Evolutionary conservation across 768 basidiomycete species (phyloP).

Genomic region (Gloeopeniophorella convolvens): DNA sequence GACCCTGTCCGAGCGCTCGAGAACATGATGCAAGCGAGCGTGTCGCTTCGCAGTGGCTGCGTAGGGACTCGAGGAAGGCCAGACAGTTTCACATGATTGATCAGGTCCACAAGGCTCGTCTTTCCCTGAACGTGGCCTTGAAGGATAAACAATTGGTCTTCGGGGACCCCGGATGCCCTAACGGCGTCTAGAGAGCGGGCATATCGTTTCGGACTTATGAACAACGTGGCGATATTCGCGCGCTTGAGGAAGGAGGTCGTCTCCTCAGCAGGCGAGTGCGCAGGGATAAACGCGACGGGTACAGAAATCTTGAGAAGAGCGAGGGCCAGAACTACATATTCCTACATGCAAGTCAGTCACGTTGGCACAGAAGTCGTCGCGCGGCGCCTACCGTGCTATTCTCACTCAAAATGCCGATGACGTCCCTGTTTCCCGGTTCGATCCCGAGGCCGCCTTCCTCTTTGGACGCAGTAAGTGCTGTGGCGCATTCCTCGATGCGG

Average conservation of each 20-base stretch:
- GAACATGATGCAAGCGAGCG: constrained; percentile 63
- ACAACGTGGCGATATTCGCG: constrained; percentile 46
- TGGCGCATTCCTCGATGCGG: constrained; percentile 47
- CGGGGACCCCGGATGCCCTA: constrained; percentile 27
- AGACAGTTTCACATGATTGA: constrained; percentile 33
- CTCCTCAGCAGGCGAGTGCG: constrained; percentile 50
- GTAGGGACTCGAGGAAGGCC: constrained; percentile 36
- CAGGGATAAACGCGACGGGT: constrained; percentile 50
- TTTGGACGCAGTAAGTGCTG: constrained; percentile 35
- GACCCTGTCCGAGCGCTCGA: constrained; percentile 75
- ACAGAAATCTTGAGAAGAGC: constrained; percentile 41
- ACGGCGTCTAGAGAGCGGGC: constrained; percentile 35
- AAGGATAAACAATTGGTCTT: constrained; percentile 44
- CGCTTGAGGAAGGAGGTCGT: constrained; percentile 44
- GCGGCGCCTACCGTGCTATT: constrained; percentile 51
- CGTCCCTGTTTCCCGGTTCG: constrained; percentile 34
- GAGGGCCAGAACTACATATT: constrained; percentile 46
- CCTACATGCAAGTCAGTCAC: constrained; percentile 30
- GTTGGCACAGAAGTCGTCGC: neutral
- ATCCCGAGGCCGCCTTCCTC: constrained; percentile 54
- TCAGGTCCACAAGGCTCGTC: constrained; percentile 39
- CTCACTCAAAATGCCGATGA: constrained; percentile 65
- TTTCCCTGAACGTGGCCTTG: constrained; percentile 37
- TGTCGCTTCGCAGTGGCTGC: constrained; percentile 41
- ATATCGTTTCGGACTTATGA: constrained; percentile 43